These are phyloP conservation scores for Podosphaera fusca DNA, from an alignment of 2,329 filamentous ascomycete genomes.

Conservation along the genomic window DNA sequence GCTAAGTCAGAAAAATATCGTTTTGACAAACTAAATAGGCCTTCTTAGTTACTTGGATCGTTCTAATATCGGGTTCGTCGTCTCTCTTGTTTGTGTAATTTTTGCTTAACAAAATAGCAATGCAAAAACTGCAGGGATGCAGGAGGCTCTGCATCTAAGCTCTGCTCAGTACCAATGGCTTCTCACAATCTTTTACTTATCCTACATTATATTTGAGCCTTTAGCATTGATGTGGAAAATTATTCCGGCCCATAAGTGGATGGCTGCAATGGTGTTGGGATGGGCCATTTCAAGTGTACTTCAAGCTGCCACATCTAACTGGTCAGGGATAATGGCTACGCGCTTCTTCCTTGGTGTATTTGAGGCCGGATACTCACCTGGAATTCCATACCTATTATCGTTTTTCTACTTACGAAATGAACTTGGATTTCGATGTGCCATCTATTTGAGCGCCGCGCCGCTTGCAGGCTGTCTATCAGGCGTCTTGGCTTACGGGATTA, in stretches of 20 bases:
- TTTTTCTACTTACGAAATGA: constrained; percentile 48
- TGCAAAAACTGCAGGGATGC: constrained; percentile 37
- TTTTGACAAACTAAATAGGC: constrained; percentile 31
- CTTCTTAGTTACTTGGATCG: constrained; percentile 43
- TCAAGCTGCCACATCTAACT: constrained; percentile 25
- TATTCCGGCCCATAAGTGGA: constrained; percentile 16
- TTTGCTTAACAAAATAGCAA: constrained; percentile 20
- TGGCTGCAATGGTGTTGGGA: constrained; percentile 11
- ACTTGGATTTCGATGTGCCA: constrained; percentile 25
- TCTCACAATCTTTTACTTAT: constrained; percentile 61
- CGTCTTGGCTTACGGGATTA: constrained; percentile 43
- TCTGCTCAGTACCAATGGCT: constrained; percentile 39
- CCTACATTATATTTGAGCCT: constrained; percentile 48
- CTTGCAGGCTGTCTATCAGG: constrained; percentile 46
- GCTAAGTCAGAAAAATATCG: neutral
- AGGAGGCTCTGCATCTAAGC: constrained; percentile 16
- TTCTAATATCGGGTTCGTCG: constrained; percentile 39
- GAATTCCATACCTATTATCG: constrained; percentile 30
- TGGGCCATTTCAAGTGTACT: constrained; percentile 20
- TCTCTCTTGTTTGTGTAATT: neutral
- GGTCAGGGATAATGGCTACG: constrained; percentile 38
- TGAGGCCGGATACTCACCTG: constrained; percentile 36
- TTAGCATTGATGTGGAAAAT: constrained; percentile 20
- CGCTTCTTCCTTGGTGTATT: constrained; percentile 38
- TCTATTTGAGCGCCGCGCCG: constrained; percentile 42